Evolutionary conservation across 2,329 filamentous ascomycete genomes (phyloP).

Genomic region (Karstenula rhodostoma): DNA sequence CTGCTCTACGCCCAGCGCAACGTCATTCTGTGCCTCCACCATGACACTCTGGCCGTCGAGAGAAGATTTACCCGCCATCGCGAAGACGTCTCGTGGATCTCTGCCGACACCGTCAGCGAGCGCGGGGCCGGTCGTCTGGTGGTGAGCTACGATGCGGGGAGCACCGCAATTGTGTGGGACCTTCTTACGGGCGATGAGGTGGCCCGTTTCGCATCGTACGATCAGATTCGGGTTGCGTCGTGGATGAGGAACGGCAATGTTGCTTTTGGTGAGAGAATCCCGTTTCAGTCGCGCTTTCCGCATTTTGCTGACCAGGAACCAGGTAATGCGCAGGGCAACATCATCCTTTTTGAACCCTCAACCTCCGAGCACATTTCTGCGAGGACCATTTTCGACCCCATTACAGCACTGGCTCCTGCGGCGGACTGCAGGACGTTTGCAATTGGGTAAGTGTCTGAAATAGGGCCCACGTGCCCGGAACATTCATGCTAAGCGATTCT

Average conservation of each 20-base stretch:
- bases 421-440: constrained; percentile 93
- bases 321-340: constrained; percentile 93
- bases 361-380: constrained; percentile 93
- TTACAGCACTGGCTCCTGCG: constrained; percentile 90
- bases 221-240: constrained; percentile 80
- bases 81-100: constrained; percentile 83
- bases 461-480: constrained; percentile 5
- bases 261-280: constrained; percentile 78
- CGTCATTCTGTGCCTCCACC: constrained; percentile 84
- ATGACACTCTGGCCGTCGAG: constrained; percentile 91
- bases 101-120: constrained; percentile 91
- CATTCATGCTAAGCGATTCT: constrained; percentile 27
- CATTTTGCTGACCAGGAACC: constrained; percentile 24
- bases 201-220: constrained; percentile 90
- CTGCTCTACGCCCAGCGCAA: constrained; percentile 88
- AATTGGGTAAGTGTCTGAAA: constrained; percentile 73
- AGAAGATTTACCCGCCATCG: constrained; percentile 83
- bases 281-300: constrained; percentile 13
- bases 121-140: constrained; percentile 83
- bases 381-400: constrained; percentile 91
- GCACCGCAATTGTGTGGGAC: constrained; percentile 97
- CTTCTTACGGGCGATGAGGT: constrained; percentile 90
- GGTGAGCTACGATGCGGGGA: constrained; percentile 89
- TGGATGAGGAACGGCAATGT: constrained; percentile 99
- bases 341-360: constrained; percentile 92